A percentile compares a stretch with the other conserved stretches of the same genome.
Evolutionary conservation across 2,329 filamentous ascomycete genomes (phyloP).

Genomic region (Boeremia exigua): DNA sequence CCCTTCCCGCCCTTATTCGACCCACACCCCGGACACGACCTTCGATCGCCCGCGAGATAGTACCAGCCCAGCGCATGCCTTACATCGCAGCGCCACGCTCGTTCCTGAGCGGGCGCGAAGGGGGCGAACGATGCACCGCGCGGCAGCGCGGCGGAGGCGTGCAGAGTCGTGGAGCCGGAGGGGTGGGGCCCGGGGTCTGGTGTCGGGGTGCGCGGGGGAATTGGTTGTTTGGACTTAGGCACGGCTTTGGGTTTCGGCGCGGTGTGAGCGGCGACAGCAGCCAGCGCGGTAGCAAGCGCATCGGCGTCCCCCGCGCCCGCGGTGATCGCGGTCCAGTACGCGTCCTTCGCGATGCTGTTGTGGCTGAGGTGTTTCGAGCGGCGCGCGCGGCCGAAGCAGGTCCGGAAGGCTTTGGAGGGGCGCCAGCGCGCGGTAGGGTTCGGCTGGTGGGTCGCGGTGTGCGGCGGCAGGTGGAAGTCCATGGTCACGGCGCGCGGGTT

Average conservation of each 20-base stretch:
- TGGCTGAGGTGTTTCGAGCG: constrained; percentile 21
- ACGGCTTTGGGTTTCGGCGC: constrained; percentile 14
- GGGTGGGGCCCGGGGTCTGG: constrained; percentile 29
- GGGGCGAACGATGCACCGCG: constrained; percentile 23
- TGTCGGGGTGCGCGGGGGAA: constrained; percentile 19
- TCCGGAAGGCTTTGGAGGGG: constrained; percentile 18
- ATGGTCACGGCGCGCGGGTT: constrained; percentile 20
- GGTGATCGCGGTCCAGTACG: constrained; percentile 27
- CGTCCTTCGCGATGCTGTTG: constrained; percentile 35
- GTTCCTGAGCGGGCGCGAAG: constrained; percentile 14
- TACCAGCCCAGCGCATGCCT: constrained; percentile 39
- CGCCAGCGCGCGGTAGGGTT: constrained; percentile 26
- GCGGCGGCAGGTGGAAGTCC: constrained; percentile 38
- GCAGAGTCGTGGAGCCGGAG: constrained; percentile 35
- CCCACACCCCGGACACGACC: constrained; percentile 33
- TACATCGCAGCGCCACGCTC: constrained; percentile 38
- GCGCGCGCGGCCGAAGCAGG: not conserved
- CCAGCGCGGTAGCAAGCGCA: constrained; percentile 20
- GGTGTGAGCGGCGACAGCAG: constrained; percentile 22
- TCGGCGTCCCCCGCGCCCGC: constrained; percentile 15
- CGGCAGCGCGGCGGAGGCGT: constrained; percentile 34
- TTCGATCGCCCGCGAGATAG: constrained; percentile 36
- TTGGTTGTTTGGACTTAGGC: constrained; percentile 12
- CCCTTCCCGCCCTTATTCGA: constrained; percentile 17
- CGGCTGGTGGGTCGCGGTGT: constrained; percentile 22